A percentile compares a stretch with the other conserved stretches of the same genome.
Evolutionary conservation across 2,329 filamentous ascomycete species (phyloP).

Genomic region (Xylaria sp.): DNA sequence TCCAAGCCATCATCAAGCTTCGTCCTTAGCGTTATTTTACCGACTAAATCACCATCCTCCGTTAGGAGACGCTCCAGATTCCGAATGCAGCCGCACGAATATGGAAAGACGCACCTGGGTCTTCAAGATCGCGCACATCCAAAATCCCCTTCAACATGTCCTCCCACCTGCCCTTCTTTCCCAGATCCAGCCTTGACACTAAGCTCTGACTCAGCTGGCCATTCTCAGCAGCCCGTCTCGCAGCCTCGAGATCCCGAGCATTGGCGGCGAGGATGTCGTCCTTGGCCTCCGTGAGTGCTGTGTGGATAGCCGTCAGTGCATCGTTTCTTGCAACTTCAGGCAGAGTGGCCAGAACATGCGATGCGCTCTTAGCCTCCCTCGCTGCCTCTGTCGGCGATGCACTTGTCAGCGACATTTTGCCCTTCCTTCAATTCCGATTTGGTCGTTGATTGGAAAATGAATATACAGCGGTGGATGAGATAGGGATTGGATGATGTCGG

Average conservation of each 20-base stretch:
- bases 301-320: conserved; percentile 84
- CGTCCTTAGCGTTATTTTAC: conserved; percentile 84
- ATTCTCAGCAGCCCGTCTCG: conserved; percentile 76
- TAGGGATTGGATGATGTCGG: conserved; percentile 9
- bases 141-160: conserved; percentile 97
- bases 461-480: neutral
- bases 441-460: neutral
- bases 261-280: conserved; percentile 88
- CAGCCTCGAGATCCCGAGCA: conserved; percentile 80
- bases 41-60: conserved; percentile 66
- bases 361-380: conserved; percentile 80
- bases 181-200: conserved; percentile 87
- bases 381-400: conserved; percentile 83
- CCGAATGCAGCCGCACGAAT: conserved; percentile 6
- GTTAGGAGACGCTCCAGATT: neutral
- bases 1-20: conserved; percentile 86
- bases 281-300: conserved; percentile 75
- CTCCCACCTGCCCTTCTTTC: conserved; percentile 90
- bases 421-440: neutral
- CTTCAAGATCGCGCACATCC: conserved; percentile 83
- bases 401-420: conserved; percentile 86
- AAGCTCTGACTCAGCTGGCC: conserved; percentile 84
- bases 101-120: conserved; percentile 73
- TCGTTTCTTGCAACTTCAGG: conserved; percentile 81
- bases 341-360: conserved; percentile 84